Base-by-base conservation (phyloP, 2,329 filamentous ascomycete genomes). In the Aspergillus amoenus region DNA sequence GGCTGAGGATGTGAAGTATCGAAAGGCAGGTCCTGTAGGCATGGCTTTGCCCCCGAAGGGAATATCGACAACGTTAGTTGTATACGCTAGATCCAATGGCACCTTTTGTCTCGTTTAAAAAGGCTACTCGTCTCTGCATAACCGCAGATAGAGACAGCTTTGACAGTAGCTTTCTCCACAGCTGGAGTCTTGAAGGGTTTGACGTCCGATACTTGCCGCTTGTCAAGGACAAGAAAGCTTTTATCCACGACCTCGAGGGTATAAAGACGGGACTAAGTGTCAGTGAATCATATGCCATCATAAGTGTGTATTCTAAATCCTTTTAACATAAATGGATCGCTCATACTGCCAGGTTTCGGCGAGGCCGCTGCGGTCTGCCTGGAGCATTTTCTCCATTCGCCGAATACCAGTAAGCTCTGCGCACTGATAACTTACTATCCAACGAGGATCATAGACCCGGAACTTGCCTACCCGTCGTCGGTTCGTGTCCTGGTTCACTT, bases 291-390 rank as follows among this genome's bases (percentile, higher is more conserved):
- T 53, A 53, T 24, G 50, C 39, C 24, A 37, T 53, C n/a, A 53
- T 53, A 13, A 12, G 50, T 44, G 50, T 43, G 50, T 5, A 13
- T 22, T 8, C 2, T 11, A 1, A 44, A 2, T 43, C 13, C 6
- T 18, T 40, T n/a, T 13, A 9, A 40, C 9, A 3, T 7, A 4
- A 51, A 39, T 41, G 15, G 9, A 3, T 4, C 13, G 45, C 8
- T 27, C 21, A n/a, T 15, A 11, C 11, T 7, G 65, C 43, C 66
- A 70, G 37, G 64, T 66, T 71, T 52, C 68, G 69, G 69, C 64
- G 68, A 9, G 68, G 69, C 69, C 61, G 68, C 2, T 66, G 68
- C 69, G 48, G 68, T 17, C 50, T 70, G 17, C 68, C 68, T 61
- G 66, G 65, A 37, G 5, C 46, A 56, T 37, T 56, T 50, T 44